These are phyloP conservation scores for Acacia confusa DNA, from an alignment of 306 rosid genomes.

Conservation along the genomic window DNA sequence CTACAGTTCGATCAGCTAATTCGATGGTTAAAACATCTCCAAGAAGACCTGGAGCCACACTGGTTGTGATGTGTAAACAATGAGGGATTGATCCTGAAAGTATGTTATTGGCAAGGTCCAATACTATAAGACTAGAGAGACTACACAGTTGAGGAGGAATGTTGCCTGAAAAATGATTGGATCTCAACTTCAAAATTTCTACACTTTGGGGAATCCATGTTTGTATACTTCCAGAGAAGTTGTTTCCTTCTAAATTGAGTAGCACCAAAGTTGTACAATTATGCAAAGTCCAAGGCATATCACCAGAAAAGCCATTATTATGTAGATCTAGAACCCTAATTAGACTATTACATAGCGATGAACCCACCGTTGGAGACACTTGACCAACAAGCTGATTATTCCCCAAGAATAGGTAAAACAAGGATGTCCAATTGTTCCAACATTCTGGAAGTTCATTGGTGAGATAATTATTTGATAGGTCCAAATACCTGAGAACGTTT, in stretches of 20 bases:
- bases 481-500: accelerated
- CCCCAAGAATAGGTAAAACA: not conserved
- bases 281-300: not conserved
- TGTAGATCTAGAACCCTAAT: not conserved
- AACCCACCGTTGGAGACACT: not conserved
- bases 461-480: not conserved
- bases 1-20: too few relatives aligned
- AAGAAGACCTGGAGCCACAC: too few relatives aligned
- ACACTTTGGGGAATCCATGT: not conserved
- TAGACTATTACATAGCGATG: not conserved
- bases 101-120: not conserved
- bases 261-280: not conserved
- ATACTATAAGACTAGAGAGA: not conserved
- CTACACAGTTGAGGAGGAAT: not conserved
- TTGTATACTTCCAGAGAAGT: not conserved
- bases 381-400: not conserved
- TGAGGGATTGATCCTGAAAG: not conserved
- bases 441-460: not conserved
- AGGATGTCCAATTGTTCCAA: not conserved
- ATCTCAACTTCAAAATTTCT: not conserved
- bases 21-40: too few relatives aligned
- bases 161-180: not conserved
- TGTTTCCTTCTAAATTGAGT: not conserved
- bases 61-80: not conserved
- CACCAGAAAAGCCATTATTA: not conserved